These are phyloP conservation scores for Blastobotrys serpentis DNA, from an alignment of 1,139 yeast genomes.

Conservation along the genomic window DNA sequence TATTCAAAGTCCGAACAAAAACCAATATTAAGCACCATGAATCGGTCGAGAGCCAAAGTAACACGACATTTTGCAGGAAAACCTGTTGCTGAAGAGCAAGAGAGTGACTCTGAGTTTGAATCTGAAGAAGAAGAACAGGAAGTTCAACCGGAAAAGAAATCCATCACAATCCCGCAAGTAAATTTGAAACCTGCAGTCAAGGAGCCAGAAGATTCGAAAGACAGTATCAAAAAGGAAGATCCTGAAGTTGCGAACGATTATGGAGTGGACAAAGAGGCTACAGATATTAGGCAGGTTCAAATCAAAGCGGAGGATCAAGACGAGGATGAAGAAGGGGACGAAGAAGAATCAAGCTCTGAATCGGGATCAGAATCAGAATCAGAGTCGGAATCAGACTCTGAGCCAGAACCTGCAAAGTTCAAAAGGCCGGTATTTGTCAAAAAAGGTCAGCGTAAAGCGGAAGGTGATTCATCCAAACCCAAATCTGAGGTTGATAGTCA, in stretches of 20 bases:
- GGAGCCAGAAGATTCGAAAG: slow-evolving; percentile 11
- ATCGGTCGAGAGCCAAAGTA: slow-evolving; percentile 1
- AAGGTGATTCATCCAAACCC: neutral
- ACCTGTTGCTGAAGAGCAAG: slow-evolving; percentile 15
- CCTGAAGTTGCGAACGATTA: too few species aligned
- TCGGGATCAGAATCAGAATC: slow-evolving; percentile 18
- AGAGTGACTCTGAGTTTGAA: slow-evolving; percentile 16
- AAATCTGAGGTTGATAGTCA: slow-evolving; percentile 13
- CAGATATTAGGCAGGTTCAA: too few species aligned
- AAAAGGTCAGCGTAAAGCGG: slow-evolving; percentile 19
- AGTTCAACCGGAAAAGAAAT: neutral
- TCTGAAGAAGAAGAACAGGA: slow-evolving; percentile 11
- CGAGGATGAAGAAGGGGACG: slow-evolving; percentile 21
- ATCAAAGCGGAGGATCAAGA: slow-evolving; percentile 13
- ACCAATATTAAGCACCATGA: neutral
- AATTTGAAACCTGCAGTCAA: neutral
- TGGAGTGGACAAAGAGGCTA: too few species aligned
- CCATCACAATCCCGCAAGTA: slow-evolving; percentile 4
- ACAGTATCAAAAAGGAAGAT: neutral
- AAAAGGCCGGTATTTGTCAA: slow-evolving; percentile 30
- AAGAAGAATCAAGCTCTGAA: slow-evolving; percentile 19
- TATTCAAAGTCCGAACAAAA: too few species aligned
- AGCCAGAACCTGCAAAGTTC: slow-evolving; percentile 13
- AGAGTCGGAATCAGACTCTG: slow-evolving; percentile 19
- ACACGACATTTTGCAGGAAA: slow-evolving; percentile 31